Percentiles rank a stretch among this genome's conserved stretches.
These are phyloP conservation scores for Fonticula alba DNA, from an alignment of 78 protist species.

Conservation along the genomic window DNA sequence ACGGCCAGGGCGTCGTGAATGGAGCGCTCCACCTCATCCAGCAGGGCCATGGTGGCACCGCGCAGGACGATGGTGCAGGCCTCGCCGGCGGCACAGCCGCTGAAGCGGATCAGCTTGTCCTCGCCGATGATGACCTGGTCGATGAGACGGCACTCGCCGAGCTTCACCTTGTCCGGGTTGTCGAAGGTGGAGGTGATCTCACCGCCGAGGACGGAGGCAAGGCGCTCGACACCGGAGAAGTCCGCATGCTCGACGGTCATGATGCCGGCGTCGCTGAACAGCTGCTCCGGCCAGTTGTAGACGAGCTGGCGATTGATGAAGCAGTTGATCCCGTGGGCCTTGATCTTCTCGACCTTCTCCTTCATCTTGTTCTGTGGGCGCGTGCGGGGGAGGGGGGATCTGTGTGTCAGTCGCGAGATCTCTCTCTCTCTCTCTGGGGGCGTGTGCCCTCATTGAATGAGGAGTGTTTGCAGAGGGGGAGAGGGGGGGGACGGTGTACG, in stretches of 20 bases:
- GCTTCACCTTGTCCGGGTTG: conserved; percentile 55
- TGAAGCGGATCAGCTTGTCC: conserved; percentile 73
- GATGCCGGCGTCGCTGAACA: conserved; percentile 66
- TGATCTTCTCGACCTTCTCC: conserved; percentile 63
- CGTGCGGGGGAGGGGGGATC: not conserved
- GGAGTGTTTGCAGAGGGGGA: not conserved
- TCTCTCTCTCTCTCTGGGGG: not conserved
- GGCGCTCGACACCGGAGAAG: conserved; percentile 94
- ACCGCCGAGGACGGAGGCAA: conserved; percentile 51
- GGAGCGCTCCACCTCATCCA: conserved; percentile 97
- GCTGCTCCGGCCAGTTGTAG: conserved; percentile 94
- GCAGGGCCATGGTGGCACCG: conserved; percentile 80
- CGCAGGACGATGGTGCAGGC: conserved; percentile 97
- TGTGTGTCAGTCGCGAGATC: not conserved
- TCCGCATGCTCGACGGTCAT: conserved; percentile 96
- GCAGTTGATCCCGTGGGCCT: conserved; percentile 62
- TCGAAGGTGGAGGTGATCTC: conserved; percentile 95
- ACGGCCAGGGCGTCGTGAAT: conserved; percentile 99
- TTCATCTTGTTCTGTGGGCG: conserved; percentile 47
- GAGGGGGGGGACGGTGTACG: not conserved
- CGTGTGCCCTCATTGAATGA: not conserved
- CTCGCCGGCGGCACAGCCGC: conserved; percentile 58
- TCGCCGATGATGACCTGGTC: conserved; percentile 98
- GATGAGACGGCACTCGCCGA: conserved; percentile 74
- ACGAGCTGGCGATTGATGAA: conserved; percentile 96